Base-by-base conservation (phyloP, 768 basidiomycete genomes). In the Antrodiella citrinella region DNA sequence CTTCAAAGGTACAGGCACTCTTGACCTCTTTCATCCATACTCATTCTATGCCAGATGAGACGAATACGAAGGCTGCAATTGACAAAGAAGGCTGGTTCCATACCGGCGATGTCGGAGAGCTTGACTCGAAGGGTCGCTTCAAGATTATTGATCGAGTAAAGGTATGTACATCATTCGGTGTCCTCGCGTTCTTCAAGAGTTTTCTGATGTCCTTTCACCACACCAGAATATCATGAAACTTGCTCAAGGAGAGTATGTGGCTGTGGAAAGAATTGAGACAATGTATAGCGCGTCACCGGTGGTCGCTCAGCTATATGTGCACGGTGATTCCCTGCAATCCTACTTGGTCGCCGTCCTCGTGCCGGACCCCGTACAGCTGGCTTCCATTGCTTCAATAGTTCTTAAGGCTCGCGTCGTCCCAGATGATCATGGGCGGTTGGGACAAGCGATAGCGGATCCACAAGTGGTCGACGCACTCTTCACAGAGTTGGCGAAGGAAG, bases 191-290 rank as follows among this genome's bases (percentile, higher is more conserved):
- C n/a, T n/a, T n/a, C 44, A 23, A 35, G 20, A n/a, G n/a, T n/a
- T n/a, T n/a, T 25, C 11, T 21, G 38, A 26, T 19, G n/a, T n/a
- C n/a, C n/a, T n/a, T n/a, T n/a, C n/a, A n/a, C n/a, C n/a, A n/a
- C n/a, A n/a, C n/a, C 54, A 90, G 90, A 99, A 99, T 68, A 92
- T 99, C 65, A 91, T 97, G 87, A 99, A 99, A 69, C 86, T 99
- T 45, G 74, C 88, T 10, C 96, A 99, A 68, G 96, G 95, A 53
- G 96, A 99, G 71, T 99, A 98, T 62, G 94, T 99, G 48, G 95
- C 95, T 35, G 75, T 98, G 42, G 95, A 99, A 69, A 96, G 93
- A 69, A 76, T 96, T 46, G 94, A 97, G 69, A 88, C 86, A 61
- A 58, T 79, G 49, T 93, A 91, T 64, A 75, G 74, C 55, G 70